Percentiles rank a stretch among this genome's conserved stretches.
Conservation (phyloP, 306 rosid species). For the Clitoria ternatea region DNA sequence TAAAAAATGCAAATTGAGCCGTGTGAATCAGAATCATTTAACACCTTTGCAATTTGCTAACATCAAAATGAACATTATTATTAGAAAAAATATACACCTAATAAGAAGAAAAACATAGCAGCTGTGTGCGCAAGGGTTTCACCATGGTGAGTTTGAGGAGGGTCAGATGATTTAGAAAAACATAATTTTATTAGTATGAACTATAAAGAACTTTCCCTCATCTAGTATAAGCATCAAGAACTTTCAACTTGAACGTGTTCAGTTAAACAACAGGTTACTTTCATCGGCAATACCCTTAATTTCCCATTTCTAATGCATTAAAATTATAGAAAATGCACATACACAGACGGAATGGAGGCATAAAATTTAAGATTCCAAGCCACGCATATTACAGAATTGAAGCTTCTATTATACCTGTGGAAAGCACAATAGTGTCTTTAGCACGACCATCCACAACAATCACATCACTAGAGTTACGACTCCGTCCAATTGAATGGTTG, state of each 20-base stretch:
- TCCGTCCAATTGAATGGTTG: slow-evolving; percentile 65
- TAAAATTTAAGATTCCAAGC: not conserved
- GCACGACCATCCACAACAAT: slow-evolving; percentile 86
- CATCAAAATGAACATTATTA: not conserved
- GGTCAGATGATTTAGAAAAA: not conserved
- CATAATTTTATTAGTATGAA: not conserved
- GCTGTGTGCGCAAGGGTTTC: not conserved
- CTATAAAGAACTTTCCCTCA: not conserved
- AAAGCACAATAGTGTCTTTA: slow-evolving; percentile 91
- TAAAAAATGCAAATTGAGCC: not conserved
- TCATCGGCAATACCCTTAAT: not conserved
- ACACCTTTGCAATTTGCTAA: not conserved
- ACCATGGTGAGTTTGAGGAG: not conserved
- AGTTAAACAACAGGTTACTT: not conserved
- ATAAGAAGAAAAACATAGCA: not conserved
- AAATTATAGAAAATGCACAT: not conserved
- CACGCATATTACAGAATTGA: not conserved
- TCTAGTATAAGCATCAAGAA: not conserved
- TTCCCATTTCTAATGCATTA: not conserved
- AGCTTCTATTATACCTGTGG: slow-evolving; percentile 50
- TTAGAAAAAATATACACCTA: not conserved
- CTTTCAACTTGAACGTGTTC: not conserved
- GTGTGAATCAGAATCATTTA: not conserved
- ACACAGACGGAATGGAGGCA: not conserved
- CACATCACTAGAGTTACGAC: slow-evolving; percentile 63